A percentile compares a stretch with the other conserved stretches of the same genome.
phyloP scores from a whole-genome alignment of 345 rosid genomes.

The Arabidopsis suecica region DNA sequence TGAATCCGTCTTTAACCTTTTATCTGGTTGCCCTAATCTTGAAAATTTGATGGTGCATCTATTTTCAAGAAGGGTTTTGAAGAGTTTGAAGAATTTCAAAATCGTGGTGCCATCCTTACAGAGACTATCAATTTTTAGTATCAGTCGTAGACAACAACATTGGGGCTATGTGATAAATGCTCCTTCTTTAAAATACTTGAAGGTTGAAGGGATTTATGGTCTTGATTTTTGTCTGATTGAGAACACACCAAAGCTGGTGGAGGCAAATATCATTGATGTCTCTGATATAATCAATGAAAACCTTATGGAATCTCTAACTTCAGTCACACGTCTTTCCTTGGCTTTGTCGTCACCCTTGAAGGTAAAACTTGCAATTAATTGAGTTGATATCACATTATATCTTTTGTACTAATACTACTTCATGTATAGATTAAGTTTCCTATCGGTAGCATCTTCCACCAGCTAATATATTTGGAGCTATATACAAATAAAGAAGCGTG shows the following conservation, averaged over 20 bases:
- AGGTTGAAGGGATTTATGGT: background rate
- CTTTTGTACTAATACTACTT: background rate
- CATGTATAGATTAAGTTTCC: background rate
- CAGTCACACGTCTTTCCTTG: slow-evolving; percentile 17
- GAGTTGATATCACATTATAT: too few relatives aligned
- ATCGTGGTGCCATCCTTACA: background rate
- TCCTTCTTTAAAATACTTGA: background rate
- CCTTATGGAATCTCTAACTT: background rate
- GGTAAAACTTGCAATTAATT: background rate
- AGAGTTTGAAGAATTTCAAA: too few relatives aligned
- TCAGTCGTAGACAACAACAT: too few relatives aligned
- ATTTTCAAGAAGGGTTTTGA: too few relatives aligned
- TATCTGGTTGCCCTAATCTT: background rate
- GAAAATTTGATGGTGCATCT: background rate
- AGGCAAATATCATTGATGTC: slow-evolving; percentile 4
- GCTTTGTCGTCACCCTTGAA: background rate
- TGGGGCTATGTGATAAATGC: background rate
- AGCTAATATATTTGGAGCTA: background rate
- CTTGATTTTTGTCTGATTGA: background rate
- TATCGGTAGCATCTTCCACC: background rate
- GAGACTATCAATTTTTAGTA: background rate
- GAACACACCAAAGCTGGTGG: background rate
- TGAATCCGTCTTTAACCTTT: background rate
- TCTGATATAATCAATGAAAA: background rate
- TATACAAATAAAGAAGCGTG: background rate